Base-by-base conservation (phyloP, 352 stramenopile species). In the Pythium pyrilobum region DNA sequence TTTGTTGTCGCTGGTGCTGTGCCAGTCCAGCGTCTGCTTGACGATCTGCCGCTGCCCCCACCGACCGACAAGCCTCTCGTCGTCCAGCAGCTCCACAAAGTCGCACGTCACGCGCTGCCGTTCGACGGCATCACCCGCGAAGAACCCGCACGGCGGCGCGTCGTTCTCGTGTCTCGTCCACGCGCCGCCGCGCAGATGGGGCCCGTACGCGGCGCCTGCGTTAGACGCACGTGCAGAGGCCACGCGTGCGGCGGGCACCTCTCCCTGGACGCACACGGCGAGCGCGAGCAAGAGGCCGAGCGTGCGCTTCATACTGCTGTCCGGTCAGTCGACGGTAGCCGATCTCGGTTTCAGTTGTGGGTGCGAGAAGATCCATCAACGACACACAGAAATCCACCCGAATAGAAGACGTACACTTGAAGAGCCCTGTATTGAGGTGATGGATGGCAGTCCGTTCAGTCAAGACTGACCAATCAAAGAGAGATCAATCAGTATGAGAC, bases 61-160 rank as follows among this genome's bases (percentile, higher is more conserved):
- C 13, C 20, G 36, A 10, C 13, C 16, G 5, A 45, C 34, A 12
- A 43, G 13, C 33, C 10, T 12, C 36, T 45, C 33, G 34, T 54
- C 23, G 23, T 3, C 5, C 28, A 4, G 4, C 18, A 37, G 43
- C 43, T 15, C 10, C 6, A 52, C 29, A 18, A 52, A 52, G 18
- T n/a, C 13, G 18, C 44, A 52, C 29, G 44, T 4, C 4, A 15
- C 15, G 5, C 39, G 39, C 23, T 18, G 12, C 24, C 21, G 39
- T 31, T n/a, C 32, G 32, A 15, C 32, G 10, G 10, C 16, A 16
- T 16, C 10, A 15, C 16, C 29, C 33, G 21, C 23, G 33, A 34
- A 43, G 46, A 53, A 53, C 9, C 46, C 46, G 7, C 46, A 53
- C 9, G 46, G 46, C 33, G 46, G 31, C 31, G 24, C 13, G 46